These are phyloP conservation scores for Akanthomyces muscarius DNA, from an alignment of 2,329 filamentous ascomycete genomes.

Conservation along the genomic window DNA sequence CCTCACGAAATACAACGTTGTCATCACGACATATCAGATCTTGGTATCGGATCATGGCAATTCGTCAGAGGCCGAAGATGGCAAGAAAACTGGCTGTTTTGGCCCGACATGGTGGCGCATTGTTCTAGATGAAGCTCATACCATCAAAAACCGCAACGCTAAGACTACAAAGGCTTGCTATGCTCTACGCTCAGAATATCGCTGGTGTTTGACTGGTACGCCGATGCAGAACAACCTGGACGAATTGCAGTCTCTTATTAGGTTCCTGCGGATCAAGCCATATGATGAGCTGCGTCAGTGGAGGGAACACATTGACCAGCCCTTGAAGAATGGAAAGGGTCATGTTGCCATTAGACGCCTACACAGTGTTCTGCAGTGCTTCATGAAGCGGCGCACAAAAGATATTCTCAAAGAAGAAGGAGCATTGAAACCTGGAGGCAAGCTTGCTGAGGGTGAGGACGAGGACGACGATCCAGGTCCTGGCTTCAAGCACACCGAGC, in stretches of 20 bases:
- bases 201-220: conserved; percentile 95
- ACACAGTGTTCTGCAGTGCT: conserved; percentile 80
- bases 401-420: conserved; percentile 89
- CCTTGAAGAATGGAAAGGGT: conserved; percentile 85
- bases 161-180: conserved; percentile 93
- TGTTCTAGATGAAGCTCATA: conserved; percentile 94
- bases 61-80: conserved; percentile 57
- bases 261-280: conserved; percentile 86
- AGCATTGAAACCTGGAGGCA: conserved; percentile 72
- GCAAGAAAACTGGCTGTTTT: conserved; percentile 76
- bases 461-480: conserved; percentile 44
- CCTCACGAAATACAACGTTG: conserved; percentile 82
- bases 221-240: conserved; percentile 98
- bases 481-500: conserved; percentile 86
- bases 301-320: conserved; percentile 86
- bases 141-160: conserved; percentile 96
- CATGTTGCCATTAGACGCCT: conserved; percentile 84
- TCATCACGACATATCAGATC: conserved; percentile 96
- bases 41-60: conserved; percentile 84
- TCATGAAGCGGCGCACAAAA: conserved; percentile 99
- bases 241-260: conserved; percentile 89
- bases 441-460: conserved; percentile 44
- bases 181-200: conserved; percentile 76
- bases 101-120: conserved; percentile 92
- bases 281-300: conserved; percentile 83